Evolutionary conservation across 768 basidiomycete genomes (phyloP), one percentile per base, ranked within the genome.

Genomic region (Pleurotus sapidus): DNA sequence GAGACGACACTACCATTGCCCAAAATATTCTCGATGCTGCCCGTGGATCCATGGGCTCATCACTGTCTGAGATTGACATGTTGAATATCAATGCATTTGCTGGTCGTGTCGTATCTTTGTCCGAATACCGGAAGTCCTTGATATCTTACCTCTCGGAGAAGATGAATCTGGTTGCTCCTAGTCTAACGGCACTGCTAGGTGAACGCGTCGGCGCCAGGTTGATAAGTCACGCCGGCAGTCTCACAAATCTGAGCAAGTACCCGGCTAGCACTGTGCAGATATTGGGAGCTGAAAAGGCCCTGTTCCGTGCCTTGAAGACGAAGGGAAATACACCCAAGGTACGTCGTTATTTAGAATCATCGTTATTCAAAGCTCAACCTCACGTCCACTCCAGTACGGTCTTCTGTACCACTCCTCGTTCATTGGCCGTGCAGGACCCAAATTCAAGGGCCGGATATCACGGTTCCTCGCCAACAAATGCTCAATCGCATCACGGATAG

Each of bases 401-500:
- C 83, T 98, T n/a, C 81, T 98, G 63, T 98, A 95, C 72, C 95
- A 98, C 74, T 95, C 95, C 17, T 81, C 94, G 1, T 98, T 97
- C 77, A 98, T 98, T 69, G 95, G 94, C 9, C 91, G 95, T 45
- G 96, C 96, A 4, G 92, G 88, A 15, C 82, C 93, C 43, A 96
- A 95, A 73, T 86, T 91, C 80, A 98, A 98, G 79, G 96, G 96
- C 8, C 89, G 96, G 56, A 98, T 98, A 68, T 97, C 95, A 3
- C 88, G 96, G n/a, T 98, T 98, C 84, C 80, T 98, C 6, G 96
- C 96, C 39, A 98, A 98, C 82, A 98, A 98, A 74, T 95, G 93
- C 68, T 95, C 95, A 56, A 98, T 98, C 64, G 96, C 96, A 1
- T 91, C 93, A 14, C 83, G 96, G 55, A 98, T 98, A 73, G 96